Evolutionary conservation across 805 yeast genomes (phyloP), one percentile per base, ranked within the genome.

Genomic region (Lachancea cidri): DNA sequence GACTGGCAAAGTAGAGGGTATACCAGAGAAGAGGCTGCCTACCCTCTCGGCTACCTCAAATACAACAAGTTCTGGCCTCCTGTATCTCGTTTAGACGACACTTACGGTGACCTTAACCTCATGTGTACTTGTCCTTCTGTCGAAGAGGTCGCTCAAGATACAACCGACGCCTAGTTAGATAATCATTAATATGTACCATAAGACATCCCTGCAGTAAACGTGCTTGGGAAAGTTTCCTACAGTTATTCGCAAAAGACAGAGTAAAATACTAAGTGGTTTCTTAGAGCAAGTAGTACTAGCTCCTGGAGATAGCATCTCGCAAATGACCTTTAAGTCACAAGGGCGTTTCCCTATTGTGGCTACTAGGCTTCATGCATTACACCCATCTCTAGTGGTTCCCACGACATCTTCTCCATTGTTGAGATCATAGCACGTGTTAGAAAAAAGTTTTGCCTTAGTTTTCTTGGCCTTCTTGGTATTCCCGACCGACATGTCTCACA

Each of bases 51-150:
- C n/a, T 77, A 72, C 58, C 73, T 93, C 60, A 78, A 74, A 57
- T 66, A 71, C 18, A 72, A 81, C 64, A 93, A 93, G 66, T 84
- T 88, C 61, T 93, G 98, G 98, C 98, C 98, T 29, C 73, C 88
- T 0, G 97, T 89, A 33, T 76, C 95, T 8, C 79, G 98, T 64
- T 75, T 91, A 41, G 95, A 93, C 61, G 98, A 93, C 60, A 83
- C 94, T 3, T 91, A 82, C 55, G 98, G 98, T 50, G 98, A 93
- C 62, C 71, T 82, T 74, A 81, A 93, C 67, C 73, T 91, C 64
- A 71, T 89, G 65, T 93, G 98, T 70, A 88, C 96, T 18, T 91
- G 98, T 68, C 93, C 93, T 24, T 72, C 83, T 3, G 91, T 85
- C 32, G 91, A 83, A 57, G 89, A 83, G 49, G 74, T 81, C 48